A percentile compares a stretch with the other conserved stretches of the same genome.
Evolutionary conservation across 495 filamentous ascomycete genomes (phyloP).

Genomic region (Penicillium odoratum): DNA sequence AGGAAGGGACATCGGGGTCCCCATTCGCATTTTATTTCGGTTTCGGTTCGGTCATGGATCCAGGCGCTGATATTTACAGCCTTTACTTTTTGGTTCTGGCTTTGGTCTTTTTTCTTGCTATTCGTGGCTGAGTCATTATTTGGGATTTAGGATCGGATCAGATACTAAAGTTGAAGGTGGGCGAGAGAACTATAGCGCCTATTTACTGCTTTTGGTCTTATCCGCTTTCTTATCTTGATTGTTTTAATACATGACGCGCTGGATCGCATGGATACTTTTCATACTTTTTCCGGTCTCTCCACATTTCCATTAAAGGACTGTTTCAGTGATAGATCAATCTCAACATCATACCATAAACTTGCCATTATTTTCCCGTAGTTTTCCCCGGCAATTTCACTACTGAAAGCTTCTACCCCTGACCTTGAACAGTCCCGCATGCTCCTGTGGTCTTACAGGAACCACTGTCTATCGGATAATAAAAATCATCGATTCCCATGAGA

Average conservation of each 20-base stretch:
- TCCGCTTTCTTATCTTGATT: slow-evolving; percentile 2
- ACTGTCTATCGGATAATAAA: too few species aligned
- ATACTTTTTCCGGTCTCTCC: slow-evolving; percentile 1
- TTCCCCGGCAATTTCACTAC: neutral
- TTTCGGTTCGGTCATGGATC: neutral
- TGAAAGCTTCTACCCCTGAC: too few species aligned
- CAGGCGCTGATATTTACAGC: neutral
- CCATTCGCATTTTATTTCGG: neutral
- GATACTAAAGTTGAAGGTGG: neutral
- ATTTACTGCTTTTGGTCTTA: slow-evolving; percentile 9
- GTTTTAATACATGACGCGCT: slow-evolving; percentile 25
- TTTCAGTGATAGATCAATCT: slow-evolving; percentile 19
- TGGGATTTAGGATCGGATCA: neutral
- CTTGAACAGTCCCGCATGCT: too few species aligned
- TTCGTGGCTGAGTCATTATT: neutral
- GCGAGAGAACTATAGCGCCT: slow-evolving; percentile 1
- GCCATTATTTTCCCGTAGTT: neutral
- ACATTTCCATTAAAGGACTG: slow-evolving; percentile 11
- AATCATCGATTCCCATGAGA: too few species aligned
- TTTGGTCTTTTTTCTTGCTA: neutral
- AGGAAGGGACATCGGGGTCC: neutral
- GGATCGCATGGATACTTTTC: slow-evolving; percentile 15
- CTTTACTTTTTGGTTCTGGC: neutral
- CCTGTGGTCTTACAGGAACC: too few species aligned
- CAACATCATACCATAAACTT: neutral